phyloP scores from a whole-genome alignment of 441 rosid genomes.

The Corymbia calophylla region DNA sequence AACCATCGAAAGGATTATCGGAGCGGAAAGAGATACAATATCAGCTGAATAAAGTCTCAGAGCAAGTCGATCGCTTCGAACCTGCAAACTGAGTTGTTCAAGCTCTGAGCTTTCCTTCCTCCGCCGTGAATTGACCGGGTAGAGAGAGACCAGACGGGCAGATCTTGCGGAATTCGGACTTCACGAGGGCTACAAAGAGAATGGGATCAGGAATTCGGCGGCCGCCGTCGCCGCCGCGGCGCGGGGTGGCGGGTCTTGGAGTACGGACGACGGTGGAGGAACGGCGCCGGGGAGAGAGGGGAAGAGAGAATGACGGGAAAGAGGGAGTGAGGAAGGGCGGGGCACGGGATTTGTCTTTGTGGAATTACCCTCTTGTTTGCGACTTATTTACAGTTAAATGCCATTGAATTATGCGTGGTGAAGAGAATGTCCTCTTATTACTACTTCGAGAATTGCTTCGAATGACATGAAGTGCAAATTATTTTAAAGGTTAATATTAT shows the following conservation, averaged over 20 bases:
- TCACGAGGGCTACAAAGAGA: neutral
- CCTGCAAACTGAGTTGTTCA: neutral
- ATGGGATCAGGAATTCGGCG: neutral
- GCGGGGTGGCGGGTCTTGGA: neutral
- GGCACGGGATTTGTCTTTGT: no score
- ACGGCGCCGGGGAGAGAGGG: neutral
- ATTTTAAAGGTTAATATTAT: neutral
- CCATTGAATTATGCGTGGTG: no score
- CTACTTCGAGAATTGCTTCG: fast-evolving
- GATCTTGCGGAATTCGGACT: neutral
- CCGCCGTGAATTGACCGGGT: neutral
- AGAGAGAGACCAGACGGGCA: neutral
- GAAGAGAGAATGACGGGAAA: no score
- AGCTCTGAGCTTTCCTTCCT: neutral
- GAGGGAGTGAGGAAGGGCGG: neutral
- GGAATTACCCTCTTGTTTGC: no score
- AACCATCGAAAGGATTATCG: neutral
- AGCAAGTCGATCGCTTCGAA: neutral
- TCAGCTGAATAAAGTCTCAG: neutral
- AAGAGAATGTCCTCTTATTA: no score
- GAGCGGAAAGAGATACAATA: neutral
- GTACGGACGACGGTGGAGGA: neutral
- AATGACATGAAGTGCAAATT: neutral
- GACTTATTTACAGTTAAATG: no score
- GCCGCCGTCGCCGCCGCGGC: neutral